Evolutionary conservation across 495 filamentous ascomycete species (phyloP), one percentile per base, ranked within the genome.

Genomic region (Usnea hakonensis): DNA sequence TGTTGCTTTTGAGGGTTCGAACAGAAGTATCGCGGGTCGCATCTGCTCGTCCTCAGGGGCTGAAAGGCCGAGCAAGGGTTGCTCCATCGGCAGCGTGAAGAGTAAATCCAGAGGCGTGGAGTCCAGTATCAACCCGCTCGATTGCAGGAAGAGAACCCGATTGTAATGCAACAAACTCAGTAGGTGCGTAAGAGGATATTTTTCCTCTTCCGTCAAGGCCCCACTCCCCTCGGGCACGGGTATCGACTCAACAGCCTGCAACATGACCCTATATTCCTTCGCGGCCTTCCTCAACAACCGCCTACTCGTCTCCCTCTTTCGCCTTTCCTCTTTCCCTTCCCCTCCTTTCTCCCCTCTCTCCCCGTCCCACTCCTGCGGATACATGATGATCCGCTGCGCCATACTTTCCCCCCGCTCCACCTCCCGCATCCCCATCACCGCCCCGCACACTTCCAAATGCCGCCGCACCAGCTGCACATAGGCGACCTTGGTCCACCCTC

Each of bases 361-460:
- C 19, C 19, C 63, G 40, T 75, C 68, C 77, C 77, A 79, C 8
- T 64, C 67, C 50, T 64, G 66, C 21, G 78, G 78, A 65, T 79
- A 81, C 65, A 80, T 43, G 26, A 81, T 61, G 2, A 80, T 64
- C 58, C 72, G 67, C 57, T 71, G 70, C 37, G 76, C 77, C 30
- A 74, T 75, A 56, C 74, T 77, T 63, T 71, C 74, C 64, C 71
- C 67, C 50, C 69, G 61, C 19, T 77, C 69, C 38, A 81, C 61
- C 37, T 75, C 75, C 14, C 70, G 75, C 33, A 80, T 75, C 30
- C 75, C 69, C 73, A 79, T 80, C 28, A 81, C 65, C 1, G 76
- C 73, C 37, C 69, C 73, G 70, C 78, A 81, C 13, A 81, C 67
- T 37, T 78, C 72, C 13, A 67, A 64, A 63, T 75, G 76, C 10